phyloP scores from a whole-genome alignment of 805 yeast genomes.

The Lachancea dasiensis region DNA sequence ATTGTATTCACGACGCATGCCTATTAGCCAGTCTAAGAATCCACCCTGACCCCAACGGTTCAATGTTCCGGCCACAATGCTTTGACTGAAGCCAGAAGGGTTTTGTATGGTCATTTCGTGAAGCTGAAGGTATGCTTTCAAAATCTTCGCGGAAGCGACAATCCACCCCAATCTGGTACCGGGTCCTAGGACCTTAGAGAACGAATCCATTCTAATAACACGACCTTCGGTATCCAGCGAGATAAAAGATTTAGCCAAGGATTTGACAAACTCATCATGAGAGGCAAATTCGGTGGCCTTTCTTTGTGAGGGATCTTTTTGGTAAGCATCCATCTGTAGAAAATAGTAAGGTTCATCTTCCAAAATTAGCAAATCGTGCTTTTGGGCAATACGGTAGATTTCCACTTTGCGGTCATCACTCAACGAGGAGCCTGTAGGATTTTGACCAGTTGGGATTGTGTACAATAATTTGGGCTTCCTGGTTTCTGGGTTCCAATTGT shows the following conservation, averaged over 20 bases:
- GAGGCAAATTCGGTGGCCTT: conserved; percentile 24
- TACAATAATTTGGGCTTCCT: conserved; percentile 82
- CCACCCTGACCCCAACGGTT: conserved; percentile 88
- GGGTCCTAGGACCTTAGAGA: conserved; percentile 89
- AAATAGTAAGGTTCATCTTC: conserved; percentile 99
- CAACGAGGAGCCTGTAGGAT: conserved; percentile 92
- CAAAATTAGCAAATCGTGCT: conserved; percentile 78
- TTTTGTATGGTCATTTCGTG: conserved; percentile 80
- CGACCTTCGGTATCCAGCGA: conserved; percentile 81
- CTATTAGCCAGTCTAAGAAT: conserved; percentile 83
- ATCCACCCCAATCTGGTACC: conserved; percentile 89
- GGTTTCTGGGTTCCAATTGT: conserved; percentile 57
- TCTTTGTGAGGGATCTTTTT: conserved; percentile 37
- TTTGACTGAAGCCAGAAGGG: conserved; percentile 75
- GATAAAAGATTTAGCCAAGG: conserved; percentile 70
- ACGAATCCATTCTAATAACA: conserved; percentile 82
- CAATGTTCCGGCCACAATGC: conserved; percentile 63
- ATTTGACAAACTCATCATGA: conserved; percentile 61
- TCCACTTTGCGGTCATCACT: conserved; percentile 67
- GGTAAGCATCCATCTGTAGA: conserved; percentile 84
- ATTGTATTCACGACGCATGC: conserved; percentile 77
- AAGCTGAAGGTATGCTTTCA: conserved; percentile 62
- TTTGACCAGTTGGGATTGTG: conserved; percentile 94
- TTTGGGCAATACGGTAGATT: conserved; percentile 71
- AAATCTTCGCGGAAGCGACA: conserved; percentile 57